Base-by-base conservation (phyloP, 2,329 filamentous ascomycete genomes). In the Beauveria asiatica region DNA sequence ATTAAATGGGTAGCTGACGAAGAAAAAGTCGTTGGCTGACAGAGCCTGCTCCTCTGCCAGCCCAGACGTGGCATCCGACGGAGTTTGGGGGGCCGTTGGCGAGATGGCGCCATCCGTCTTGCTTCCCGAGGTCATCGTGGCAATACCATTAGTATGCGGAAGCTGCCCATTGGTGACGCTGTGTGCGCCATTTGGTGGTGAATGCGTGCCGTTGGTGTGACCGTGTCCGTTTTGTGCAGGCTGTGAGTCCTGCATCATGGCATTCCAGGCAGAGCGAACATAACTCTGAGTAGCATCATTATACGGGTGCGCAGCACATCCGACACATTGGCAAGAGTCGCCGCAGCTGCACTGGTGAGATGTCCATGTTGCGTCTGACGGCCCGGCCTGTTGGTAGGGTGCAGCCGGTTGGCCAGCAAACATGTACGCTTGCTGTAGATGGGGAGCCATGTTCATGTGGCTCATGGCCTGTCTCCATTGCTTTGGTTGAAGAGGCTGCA, bases 251-350 rank as follows among this genome's bases (percentile, higher is more conserved):
- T 75, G 73, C 62, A 67, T 65, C 73, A 76, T 76, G 57, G 66
- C 73, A 51, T 73, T 71, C 70, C 72, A 77, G 1, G 79, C 79
- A 7, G 79, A 80, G 56, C 78, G 74, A 3, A 85, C 76, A 61
- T 78, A 78, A 54, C 75, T 76, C 62, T 76, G 80, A 55, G 82
- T 88, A 23, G 84, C 82, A 8, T 83, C 77, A 65, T 89, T 89
- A 67, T 85, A 87, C 13, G 86, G 84, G 68, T 89, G 86, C 2
- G 82, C 83, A 5, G 84, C 78, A 68, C 87, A 90, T 11, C 85
- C 86, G 41, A 89, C 75, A 67, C 87, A 90, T 64, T 85, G 80
- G 64, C 87, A 90, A 30, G 75, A 75, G 58, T 86, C 82, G 21
- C 87, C 87, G 67, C 87, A 90, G 52, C 77, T 76, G 66, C 87